These are phyloP conservation scores for Pythium apleroticum DNA, from an alignment of 352 stramenopile species.

Conservation along the genomic window DNA sequence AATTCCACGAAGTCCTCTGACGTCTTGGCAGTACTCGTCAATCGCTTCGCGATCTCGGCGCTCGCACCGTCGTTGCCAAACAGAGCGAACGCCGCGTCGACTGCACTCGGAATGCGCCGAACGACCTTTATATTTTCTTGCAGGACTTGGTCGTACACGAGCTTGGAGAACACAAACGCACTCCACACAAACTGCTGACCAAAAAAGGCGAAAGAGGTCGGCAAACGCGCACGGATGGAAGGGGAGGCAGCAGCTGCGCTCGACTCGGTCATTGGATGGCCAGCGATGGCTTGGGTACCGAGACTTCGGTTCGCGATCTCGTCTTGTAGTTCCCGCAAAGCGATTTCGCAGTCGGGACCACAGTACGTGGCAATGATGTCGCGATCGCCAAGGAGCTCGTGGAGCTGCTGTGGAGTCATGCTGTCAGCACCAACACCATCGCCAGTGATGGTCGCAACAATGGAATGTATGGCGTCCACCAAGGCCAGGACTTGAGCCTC, in stretches of 20 bases:
- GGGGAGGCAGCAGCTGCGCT: constrained; percentile 1
- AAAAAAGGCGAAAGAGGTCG: constrained; percentile 25
- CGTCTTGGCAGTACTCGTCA: constrained; percentile 8
- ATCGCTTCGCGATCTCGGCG: constrained; percentile 18
- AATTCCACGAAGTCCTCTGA: constrained; percentile 20
- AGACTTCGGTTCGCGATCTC: constrained; percentile 17
- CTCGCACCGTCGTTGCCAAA: constrained; percentile 25
- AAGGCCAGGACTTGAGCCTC: constrained; percentile 1
- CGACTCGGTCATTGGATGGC: constrained; percentile 19
- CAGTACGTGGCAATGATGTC: constrained; percentile 10
- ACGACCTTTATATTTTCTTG: constrained; percentile 16
- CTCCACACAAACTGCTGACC: constrained; percentile 34
- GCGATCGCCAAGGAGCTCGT: constrained; percentile 14
- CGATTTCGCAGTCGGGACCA: not conserved
- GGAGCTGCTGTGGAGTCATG: constrained; percentile 25
- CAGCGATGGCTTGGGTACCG: constrained; percentile 23
- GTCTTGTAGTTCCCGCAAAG: constrained; percentile 16
- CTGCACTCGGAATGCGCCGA: constrained; percentile 24
- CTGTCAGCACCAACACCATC: constrained; percentile 21
- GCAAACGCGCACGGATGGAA: constrained; percentile 1
- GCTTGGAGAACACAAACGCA: constrained; percentile 33
- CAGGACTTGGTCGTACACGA: constrained; percentile 30
- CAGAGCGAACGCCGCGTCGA: constrained; percentile 28
- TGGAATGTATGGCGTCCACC: constrained; percentile 6
- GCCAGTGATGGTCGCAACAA: constrained; percentile 17